Conservation (phyloP, 192 early-diverging fungal genomes). For the Podila minutissima region DNA sequence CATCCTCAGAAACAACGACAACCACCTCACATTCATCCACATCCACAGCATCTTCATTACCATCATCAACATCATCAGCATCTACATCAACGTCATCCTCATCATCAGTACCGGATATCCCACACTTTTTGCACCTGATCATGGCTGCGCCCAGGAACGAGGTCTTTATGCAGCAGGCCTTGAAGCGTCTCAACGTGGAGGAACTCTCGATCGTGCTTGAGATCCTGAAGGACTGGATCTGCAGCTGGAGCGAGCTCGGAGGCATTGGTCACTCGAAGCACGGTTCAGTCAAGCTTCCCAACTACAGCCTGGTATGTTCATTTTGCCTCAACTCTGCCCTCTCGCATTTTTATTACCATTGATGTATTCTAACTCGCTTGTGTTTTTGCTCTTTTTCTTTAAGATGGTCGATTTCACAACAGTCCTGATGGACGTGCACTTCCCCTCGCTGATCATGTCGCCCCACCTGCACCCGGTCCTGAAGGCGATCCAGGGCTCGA, state of each 20-base stretch:
- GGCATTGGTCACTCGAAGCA: slow-evolving; percentile 37
- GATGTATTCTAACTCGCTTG: slow-evolving; percentile 5
- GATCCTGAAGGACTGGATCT: slow-evolving; percentile 45
- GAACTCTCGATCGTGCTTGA: slow-evolving; percentile 55
- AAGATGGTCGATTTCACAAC: slow-evolving; percentile 58
- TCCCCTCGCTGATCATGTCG: slow-evolving; percentile 59
- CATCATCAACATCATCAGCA: slow-evolving; percentile 3
- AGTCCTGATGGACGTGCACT: slow-evolving; percentile 58
- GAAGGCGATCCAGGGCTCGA: slow-evolving; percentile 24
- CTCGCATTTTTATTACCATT: neutral
- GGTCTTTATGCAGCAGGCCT: slow-evolving; percentile 61
- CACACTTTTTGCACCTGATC: slow-evolving; percentile 43
- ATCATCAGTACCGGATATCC: slow-evolving; percentile 12
- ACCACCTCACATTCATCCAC: neutral
- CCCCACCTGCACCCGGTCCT: slow-evolving; percentile 52
- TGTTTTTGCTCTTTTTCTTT: neutral
- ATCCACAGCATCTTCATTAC: slow-evolving; percentile 4
- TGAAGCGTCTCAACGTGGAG: slow-evolving; percentile 52
- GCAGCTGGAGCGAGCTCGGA: slow-evolving; percentile 44
- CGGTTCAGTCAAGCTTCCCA: slow-evolving; percentile 32
- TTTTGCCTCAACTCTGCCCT: neutral
- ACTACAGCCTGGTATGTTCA: slow-evolving; percentile 22
- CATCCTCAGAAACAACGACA: neutral
- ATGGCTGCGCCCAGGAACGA: slow-evolving; percentile 57
- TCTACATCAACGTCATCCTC: slow-evolving; percentile 5